Evolutionary conservation across 2,329 filamentous ascomycete species (phyloP).

Genomic region (Arthrobotrys pseudoclavata): DNA sequence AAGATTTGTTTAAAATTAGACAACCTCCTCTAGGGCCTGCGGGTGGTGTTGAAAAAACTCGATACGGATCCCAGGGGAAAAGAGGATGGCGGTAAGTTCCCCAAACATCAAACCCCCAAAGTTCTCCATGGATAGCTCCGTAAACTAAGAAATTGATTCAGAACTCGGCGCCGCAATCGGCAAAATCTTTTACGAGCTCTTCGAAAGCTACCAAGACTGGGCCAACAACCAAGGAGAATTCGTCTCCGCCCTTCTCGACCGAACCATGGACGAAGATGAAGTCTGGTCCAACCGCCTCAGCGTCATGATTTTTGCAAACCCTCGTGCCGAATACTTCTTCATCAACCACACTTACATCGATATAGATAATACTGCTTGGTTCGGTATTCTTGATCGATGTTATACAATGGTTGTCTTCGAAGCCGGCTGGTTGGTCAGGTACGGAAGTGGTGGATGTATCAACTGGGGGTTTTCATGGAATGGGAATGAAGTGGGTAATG

Average conservation of each 20-base stretch:
- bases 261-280: not conserved
- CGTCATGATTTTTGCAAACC: not conserved
- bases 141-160: too few relatives aligned
- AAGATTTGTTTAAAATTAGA: not conserved
- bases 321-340: not conserved
- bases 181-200: not conserved
- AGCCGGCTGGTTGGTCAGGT: not conserved
- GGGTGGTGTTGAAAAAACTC: not conserved
- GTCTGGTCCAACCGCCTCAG: not conserved
- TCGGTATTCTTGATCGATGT: not conserved
- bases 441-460: not conserved
- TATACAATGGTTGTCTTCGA: not conserved
- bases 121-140: too few relatives aligned
- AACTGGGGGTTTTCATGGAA: not conserved
- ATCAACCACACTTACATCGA: not conserved
- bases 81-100: not conserved
- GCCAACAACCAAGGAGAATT: not conserved
- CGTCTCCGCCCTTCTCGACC: not conserved
- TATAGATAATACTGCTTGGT: constrained; percentile 1
- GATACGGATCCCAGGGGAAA: not conserved
- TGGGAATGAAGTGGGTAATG: not conserved
- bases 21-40: not conserved
- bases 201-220: constrained; percentile 3
- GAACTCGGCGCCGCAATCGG: constrained; percentile 4
- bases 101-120: not conserved